phyloP scores from a whole-genome alignment of 108 stramenopile genomes.

The Hondaea fermentalgiana region DNA sequence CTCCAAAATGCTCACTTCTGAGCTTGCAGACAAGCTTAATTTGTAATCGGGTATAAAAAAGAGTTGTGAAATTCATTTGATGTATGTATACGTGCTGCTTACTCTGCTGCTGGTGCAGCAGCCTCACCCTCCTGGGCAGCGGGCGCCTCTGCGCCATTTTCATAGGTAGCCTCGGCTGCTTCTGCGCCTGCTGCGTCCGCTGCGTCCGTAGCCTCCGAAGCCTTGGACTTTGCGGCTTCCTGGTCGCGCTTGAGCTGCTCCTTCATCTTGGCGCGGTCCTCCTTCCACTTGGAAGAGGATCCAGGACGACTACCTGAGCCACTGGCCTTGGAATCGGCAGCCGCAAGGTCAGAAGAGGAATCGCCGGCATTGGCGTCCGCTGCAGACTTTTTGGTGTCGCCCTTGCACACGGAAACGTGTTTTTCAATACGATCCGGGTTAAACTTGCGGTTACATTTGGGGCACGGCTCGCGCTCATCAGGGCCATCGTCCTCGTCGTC shows the following conservation, averaged over 20 bases:
- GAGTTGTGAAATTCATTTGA: no score
- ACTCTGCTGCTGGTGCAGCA: no score
- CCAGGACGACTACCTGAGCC: neutral
- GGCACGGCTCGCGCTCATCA: neutral
- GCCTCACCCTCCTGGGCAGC: no score
- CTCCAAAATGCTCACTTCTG: no score
- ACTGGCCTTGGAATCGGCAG: neutral
- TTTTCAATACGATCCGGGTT: conserved; percentile 24
- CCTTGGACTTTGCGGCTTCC: neutral
- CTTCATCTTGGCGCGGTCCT: conserved; percentile 16
- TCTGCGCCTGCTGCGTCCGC: no score
- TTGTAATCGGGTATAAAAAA: no score
- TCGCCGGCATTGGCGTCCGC: neutral
- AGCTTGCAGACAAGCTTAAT: no score
- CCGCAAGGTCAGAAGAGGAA: neutral
- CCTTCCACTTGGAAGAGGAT: neutral
- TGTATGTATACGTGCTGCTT: no score
- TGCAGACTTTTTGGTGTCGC: neutral
- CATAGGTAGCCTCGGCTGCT: neutral
- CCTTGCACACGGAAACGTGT: conserved; percentile 21
- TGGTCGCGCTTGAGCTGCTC: conserved; percentile 13
- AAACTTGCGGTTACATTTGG: conserved; percentile 17
- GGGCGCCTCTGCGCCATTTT: neutral
- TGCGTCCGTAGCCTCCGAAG: neutral
- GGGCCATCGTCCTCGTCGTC: neutral